A percentile compares a stretch with the other conserved stretches of the same genome.
Conservation (phyloP, 306 rosid genomes). For the Mucuna pruriens region DNA sequence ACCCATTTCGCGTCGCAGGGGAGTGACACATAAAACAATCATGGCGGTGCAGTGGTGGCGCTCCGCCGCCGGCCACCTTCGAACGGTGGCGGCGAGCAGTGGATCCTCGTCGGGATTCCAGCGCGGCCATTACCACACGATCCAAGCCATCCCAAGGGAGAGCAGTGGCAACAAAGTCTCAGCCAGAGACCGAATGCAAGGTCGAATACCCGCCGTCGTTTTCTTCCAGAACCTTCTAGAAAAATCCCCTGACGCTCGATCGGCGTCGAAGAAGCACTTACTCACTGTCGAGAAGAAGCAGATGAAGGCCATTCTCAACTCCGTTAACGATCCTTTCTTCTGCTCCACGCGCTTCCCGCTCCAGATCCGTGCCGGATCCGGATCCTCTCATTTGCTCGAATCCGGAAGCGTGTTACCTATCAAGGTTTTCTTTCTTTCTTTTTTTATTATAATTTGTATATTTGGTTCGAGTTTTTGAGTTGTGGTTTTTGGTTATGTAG, state of each 20-base stretch:
- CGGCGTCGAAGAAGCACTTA: constrained; percentile 61
- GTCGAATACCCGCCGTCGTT: constrained; percentile 88
- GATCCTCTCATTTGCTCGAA: constrained; percentile 76
- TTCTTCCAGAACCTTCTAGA: constrained; percentile 64
- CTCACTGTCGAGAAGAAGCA: constrained; percentile 83
- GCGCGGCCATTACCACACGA: constrained; percentile 67
- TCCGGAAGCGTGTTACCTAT: constrained; percentile 83
- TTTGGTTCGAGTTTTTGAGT: background rate
- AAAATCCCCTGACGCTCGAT: constrained; percentile 28
- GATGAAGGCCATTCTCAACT: constrained; percentile 73
- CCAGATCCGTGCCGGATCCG: constrained; percentile 96
- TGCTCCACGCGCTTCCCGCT: constrained; percentile 83
- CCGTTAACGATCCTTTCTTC: constrained; percentile 64
- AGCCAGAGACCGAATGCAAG: constrained; percentile 70
- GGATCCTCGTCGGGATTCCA: background rate
- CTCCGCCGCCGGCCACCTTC: constrained; percentile 57
- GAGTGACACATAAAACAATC: background rate
- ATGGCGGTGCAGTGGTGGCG: constrained; percentile 87
- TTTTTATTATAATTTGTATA: background rate
- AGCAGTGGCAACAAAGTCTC: constrained; percentile 64
- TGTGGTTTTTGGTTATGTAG: constrained; percentile 43
- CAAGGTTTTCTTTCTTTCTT: constrained; percentile 53
- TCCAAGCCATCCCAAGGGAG: constrained; percentile 92
- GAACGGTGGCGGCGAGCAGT: constrained; percentile 24
- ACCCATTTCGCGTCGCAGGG: constrained; percentile 22